Base-by-base conservation (phyloP, 1,284 basidiomycete genomes). In the Rhodotorula mucilaginosa region DNA sequence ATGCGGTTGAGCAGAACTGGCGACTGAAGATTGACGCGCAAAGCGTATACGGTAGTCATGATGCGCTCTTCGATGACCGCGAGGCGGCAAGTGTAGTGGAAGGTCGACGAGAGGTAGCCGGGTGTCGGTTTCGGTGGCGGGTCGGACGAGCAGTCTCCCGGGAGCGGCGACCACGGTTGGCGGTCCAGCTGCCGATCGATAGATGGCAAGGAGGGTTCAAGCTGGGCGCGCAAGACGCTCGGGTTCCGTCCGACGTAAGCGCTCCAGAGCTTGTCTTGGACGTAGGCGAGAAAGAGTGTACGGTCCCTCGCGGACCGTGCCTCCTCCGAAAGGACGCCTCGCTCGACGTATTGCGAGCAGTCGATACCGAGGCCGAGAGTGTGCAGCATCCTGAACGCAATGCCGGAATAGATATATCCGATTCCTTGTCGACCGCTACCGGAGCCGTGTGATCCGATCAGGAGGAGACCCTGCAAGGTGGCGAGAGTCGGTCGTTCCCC, bases 401-500 rank as follows among this genome's bases (percentile, higher is more conserved):
- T 64, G 7, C 69, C 69, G 4, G 39, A 15, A 54, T 69, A 66
- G 23, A 67, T 19, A 31, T 68, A 68, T 3, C 51, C 61, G 10
- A 60, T 39, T 0, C 65, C 63, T 6, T 61, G 47, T 10, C 34
- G 19, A 26, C 46, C 34, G 59, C 74, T 29, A 60, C 72, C 69
- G 13, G 74, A 74, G 48, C 79, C 76, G 72, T 76, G 78, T 3
- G 73, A 74, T 0, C 78, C 79, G 18, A 80, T 66, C 0, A 80
- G 74, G 29, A 79, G 61, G 16, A 80, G 60, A 15, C 79, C 80
- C n/a, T 75, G 77, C 23, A 79, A 72, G 2, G 78, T 78, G 16
- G 75, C 77, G 54, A 79, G 74, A 76, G 77, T 78, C 5, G 79
- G 77, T 12, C 72, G 52, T 68, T 79, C 78, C 34, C 72, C 74